Conservation (phyloP, 768 basidiomycete species). For the Lactifluus subvellereus region DNA sequence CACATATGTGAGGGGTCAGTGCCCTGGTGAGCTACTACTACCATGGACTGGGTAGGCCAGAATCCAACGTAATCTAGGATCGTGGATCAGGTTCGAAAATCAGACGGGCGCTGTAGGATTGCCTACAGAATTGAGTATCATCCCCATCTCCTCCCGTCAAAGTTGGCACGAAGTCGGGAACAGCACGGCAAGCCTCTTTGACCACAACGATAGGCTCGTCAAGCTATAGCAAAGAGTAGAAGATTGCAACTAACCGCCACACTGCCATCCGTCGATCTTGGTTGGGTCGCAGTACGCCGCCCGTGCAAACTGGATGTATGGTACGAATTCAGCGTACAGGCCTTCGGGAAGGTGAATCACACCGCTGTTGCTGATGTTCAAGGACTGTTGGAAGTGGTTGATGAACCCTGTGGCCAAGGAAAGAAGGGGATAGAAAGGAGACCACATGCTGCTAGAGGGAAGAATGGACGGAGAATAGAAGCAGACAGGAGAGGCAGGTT, state of each 20-base stretch:
- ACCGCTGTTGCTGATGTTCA: neutral
- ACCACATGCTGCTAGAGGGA: constrained; percentile 5
- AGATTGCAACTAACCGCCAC: constrained; percentile 35
- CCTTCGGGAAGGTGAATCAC: constrained; percentile 29
- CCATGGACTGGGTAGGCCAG: constrained; percentile 17
- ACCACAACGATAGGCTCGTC: neutral
- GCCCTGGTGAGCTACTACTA: constrained; percentile 24
- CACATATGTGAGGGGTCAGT: constrained; percentile 18
- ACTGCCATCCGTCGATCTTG: constrained; percentile 39
- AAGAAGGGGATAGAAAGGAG: neutral
- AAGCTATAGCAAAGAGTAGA: neutral
- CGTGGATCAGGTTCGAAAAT: neutral
- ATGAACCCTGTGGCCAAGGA: constrained; percentile 6
- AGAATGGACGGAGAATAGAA: neutral
- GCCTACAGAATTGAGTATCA: constrained; percentile 43
- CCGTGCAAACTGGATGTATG: constrained; percentile 48
- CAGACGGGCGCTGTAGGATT: neutral
- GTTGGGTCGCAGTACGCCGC: constrained; percentile 47
- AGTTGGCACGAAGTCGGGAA: constrained; percentile 38
- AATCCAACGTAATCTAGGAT: constrained; percentile 23
- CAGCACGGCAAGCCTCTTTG: constrained; percentile 39
- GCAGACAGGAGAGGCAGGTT: neutral
- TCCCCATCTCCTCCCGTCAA: constrained; percentile 47
- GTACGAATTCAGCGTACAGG: constrained; percentile 36
- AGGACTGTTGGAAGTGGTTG: neutral